Conservation (phyloP, 2,329 filamentous ascomycete genomes). For the Aspergillus sp. region DNA sequence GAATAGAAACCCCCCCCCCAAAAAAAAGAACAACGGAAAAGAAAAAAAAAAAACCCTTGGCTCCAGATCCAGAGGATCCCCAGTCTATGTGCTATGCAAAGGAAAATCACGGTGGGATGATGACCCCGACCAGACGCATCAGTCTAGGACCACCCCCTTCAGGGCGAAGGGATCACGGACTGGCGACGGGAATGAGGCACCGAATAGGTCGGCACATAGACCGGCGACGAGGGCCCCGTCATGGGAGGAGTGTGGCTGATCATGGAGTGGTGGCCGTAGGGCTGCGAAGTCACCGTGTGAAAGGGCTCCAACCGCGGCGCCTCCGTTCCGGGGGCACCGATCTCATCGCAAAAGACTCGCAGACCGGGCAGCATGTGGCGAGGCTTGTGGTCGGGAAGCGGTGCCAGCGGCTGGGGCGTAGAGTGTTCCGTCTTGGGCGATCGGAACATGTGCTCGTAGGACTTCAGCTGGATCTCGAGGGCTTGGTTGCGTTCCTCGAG, state of each 20-base stretch:
- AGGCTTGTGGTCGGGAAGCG: slow-evolving; percentile 29
- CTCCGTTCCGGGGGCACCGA: slow-evolving; percentile 27
- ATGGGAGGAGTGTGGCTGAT: slow-evolving; percentile 34
- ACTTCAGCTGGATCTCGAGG: slow-evolving; percentile 39
- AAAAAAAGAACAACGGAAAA: slow-evolving; percentile 6
- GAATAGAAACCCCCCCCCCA: background rate
- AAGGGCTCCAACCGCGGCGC: slow-evolving; percentile 22
- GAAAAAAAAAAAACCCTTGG: slow-evolving; percentile 3
- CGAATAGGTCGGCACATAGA: slow-evolving; percentile 31
- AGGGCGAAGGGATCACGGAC: slow-evolving; percentile 29
- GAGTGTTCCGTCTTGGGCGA: slow-evolving; percentile 34
- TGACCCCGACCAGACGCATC: background rate
- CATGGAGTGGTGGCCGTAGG: slow-evolving; percentile 27
- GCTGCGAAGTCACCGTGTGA: slow-evolving; percentile 26
- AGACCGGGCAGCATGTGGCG: slow-evolving; percentile 37
- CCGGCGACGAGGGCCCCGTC: slow-evolving; percentile 37
- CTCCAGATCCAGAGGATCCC: slow-evolving; percentile 11
- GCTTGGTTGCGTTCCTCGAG: slow-evolving; percentile 36
- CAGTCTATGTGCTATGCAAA: slow-evolving; percentile 13
- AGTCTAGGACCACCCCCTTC: background rate
- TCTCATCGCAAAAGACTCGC: slow-evolving; percentile 36
- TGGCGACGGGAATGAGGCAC: slow-evolving; percentile 28
- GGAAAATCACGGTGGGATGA: slow-evolving; percentile 11
- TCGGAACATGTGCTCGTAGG: slow-evolving; percentile 40
- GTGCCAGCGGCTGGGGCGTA: slow-evolving; percentile 26